Conservation (phyloP, 768 basidiomycete species). For the Epithele typhae region DNA sequence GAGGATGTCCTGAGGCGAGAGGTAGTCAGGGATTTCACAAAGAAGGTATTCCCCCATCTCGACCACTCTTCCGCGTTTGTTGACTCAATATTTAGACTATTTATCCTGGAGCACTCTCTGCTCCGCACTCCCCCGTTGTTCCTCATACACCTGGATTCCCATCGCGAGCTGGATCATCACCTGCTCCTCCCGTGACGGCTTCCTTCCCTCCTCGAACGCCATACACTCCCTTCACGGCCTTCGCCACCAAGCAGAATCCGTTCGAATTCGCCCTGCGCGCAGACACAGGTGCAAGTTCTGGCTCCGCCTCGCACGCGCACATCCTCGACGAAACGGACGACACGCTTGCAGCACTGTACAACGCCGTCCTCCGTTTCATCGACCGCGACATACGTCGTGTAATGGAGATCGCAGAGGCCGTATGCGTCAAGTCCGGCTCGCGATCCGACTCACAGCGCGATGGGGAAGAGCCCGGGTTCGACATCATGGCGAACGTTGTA, state of each 20-base stretch:
- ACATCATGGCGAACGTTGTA: conserved; percentile 83
- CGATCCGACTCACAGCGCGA: conserved; percentile 4
- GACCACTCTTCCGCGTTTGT: no score
- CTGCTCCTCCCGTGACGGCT: conserved; percentile 35
- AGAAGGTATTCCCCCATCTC: conserved; percentile 47
- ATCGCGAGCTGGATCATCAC: conserved; percentile 6
- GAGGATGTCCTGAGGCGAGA: conserved; percentile 79
- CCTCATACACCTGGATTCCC: conserved; percentile 74
- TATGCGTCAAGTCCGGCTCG: conserved; percentile 45
- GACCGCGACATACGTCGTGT: conserved; percentile 70
- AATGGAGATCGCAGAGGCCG: conserved; percentile 73
- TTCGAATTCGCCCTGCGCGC: conserved; percentile 29
- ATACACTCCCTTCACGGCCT: conserved; percentile 48
- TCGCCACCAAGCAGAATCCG: conserved; percentile 37
- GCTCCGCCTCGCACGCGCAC: conserved; percentile 31
- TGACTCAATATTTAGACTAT: conserved; percentile 47
- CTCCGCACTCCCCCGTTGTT: conserved; percentile 68
- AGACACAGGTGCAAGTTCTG: conserved; percentile 18
- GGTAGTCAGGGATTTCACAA: conserved; percentile 71
- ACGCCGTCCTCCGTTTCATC: conserved; percentile 75
- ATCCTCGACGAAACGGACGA: conserved; percentile 65
- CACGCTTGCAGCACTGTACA: conserved; percentile 73
- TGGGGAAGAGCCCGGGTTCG: conserved; percentile 44
- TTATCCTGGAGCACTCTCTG: conserved; percentile 60
- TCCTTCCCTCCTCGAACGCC: conserved; percentile 53